phyloP scores from a whole-genome alignment of 2,329 filamentous ascomycete species.

The Trichophyton benhamiae region DNA sequence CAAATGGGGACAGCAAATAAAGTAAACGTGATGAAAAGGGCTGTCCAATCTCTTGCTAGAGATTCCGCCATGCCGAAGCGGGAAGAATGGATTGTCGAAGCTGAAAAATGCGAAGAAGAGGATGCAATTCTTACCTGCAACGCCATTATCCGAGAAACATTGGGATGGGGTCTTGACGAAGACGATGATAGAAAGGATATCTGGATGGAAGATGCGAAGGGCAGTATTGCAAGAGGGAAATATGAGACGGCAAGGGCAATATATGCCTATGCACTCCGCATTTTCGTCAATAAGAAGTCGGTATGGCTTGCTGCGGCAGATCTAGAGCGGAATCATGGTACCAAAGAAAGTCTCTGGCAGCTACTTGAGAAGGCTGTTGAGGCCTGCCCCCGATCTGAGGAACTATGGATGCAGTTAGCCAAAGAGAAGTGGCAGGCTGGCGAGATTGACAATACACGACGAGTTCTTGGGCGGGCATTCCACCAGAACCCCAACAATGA shows the following conservation, averaged over 20 bases:
- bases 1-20: constrained; percentile 73
- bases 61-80: constrained; percentile 94
- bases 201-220: constrained; percentile 87
- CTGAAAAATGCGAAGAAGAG: constrained; percentile 88
- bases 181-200: constrained; percentile 93
- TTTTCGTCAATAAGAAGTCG: constrained; percentile 78
- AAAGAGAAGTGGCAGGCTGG: constrained; percentile 88
- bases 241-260: constrained; percentile 90
- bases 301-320: constrained; percentile 87
- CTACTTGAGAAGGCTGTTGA: constrained; percentile 88
- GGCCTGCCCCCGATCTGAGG: constrained; percentile 79
- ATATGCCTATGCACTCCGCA: constrained; percentile 75
- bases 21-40: constrained; percentile 89
- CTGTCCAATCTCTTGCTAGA: constrained; percentile 73
- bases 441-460: constrained; percentile 72
- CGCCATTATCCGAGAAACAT: constrained; percentile 80
- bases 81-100: constrained; percentile 92
- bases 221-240: constrained; percentile 64
- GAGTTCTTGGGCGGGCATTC: constrained; percentile 79
- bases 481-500: constrained; percentile 93
- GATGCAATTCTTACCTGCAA: constrained; percentile 76
- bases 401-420: constrained; percentile 90
- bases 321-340: constrained; percentile 79
- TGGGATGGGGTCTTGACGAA: constrained; percentile 87
- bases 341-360: constrained; percentile 67